phyloP scores from a whole-genome alignment of 805 yeast species.

The Tetrapisispora taiwanensis region DNA sequence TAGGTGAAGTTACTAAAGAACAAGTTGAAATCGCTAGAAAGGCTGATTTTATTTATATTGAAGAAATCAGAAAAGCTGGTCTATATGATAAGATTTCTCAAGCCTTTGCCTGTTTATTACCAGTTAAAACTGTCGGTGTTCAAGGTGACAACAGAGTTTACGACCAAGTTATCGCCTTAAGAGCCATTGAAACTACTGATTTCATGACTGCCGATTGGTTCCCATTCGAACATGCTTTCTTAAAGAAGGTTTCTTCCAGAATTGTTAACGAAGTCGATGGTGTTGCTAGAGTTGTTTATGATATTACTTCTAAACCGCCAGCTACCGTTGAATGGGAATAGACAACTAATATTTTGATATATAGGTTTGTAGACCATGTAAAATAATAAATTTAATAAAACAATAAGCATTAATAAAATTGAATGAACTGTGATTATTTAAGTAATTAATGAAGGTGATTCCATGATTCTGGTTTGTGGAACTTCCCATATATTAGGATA shows the following conservation, averaged over 20 bases:
- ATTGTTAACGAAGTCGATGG: constrained; percentile 98
- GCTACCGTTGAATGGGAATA: constrained; percentile 99
- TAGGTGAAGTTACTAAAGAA: constrained; percentile 89
- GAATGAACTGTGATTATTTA: too few species aligned
- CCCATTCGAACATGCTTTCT: constrained; percentile 82
- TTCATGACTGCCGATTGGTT: constrained; percentile 99
- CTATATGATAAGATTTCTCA: constrained; percentile 87
- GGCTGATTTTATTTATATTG: constrained; percentile 93
- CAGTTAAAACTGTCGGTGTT: constrained; percentile 98
- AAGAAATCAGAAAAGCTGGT: constrained; percentile 90
- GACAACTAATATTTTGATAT: constrained; percentile 4
- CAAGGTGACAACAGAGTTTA: constrained; percentile 99
- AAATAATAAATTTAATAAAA: not conserved
- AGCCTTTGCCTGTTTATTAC: constrained; percentile 94
- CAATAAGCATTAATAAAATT: not conserved
- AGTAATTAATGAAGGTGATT: too few species aligned
- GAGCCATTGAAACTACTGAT: constrained; percentile 96
- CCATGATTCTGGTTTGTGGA: too few species aligned
- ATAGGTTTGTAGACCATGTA: constrained; percentile 1
- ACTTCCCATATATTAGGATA: too few species aligned
- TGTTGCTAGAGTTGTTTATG: constrained; percentile 97
- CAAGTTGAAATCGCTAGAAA: constrained; percentile 96
- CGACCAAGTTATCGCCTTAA: constrained; percentile 96
- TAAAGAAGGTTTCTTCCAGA: constrained; percentile 88
- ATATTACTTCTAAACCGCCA: constrained; percentile 97